These are phyloP conservation scores for Thelonectria blattea DNA, from an alignment of 2,329 filamentous ascomycete species.

Conservation along the genomic window DNA sequence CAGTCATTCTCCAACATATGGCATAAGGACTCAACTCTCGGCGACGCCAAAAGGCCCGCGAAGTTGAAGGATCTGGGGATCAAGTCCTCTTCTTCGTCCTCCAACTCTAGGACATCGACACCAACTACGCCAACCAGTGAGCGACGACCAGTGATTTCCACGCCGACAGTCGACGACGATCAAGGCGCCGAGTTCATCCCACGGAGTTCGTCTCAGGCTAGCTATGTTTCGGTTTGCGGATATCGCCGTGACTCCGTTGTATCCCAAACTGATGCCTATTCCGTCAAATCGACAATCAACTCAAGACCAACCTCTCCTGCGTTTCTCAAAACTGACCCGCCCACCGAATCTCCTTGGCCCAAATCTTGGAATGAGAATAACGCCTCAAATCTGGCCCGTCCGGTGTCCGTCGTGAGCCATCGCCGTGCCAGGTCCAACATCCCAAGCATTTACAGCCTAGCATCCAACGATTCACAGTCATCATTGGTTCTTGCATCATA, in stretches of 20 bases:
- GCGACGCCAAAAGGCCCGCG: slow-evolving; percentile 35
- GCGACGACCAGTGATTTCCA: background rate
- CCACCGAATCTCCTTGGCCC: slow-evolving; percentile 31
- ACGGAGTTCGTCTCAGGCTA: slow-evolving; percentile 53
- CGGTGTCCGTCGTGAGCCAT: slow-evolving; percentile 33
- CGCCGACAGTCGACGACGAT: slow-evolving; percentile 17
- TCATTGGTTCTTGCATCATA: slow-evolving; percentile 59
- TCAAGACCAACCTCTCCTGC: slow-evolving; percentile 53
- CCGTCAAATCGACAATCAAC: slow-evolving; percentile 54
- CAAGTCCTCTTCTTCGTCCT: slow-evolving; percentile 10
- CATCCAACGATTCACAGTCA: slow-evolving; percentile 60
- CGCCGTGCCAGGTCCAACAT: slow-evolving; percentile 43
- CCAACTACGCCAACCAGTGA: slow-evolving; percentile 15
- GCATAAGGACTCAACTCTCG: slow-evolving; percentile 51
- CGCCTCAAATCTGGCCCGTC: slow-evolving; percentile 27
- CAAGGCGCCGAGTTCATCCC: slow-evolving; percentile 40
- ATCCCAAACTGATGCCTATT: slow-evolving; percentile 62
- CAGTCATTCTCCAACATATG: slow-evolving; percentile 56
- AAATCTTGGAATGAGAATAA: slow-evolving; percentile 26
- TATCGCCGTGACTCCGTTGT: slow-evolving; percentile 59
- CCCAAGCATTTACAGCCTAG: slow-evolving; percentile 66
- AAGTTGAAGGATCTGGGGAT: slow-evolving; percentile 33
- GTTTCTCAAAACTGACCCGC: slow-evolving; percentile 35
- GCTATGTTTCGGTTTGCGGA: slow-evolving; percentile 59
- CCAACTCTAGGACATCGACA: slow-evolving; percentile 20